A percentile compares a stretch with the other conserved stretches of the same genome.
These are phyloP conservation scores for Raphanus raphanistrum DNA, from an alignment of 345 rosid species.

Conservation along the genomic window DNA sequence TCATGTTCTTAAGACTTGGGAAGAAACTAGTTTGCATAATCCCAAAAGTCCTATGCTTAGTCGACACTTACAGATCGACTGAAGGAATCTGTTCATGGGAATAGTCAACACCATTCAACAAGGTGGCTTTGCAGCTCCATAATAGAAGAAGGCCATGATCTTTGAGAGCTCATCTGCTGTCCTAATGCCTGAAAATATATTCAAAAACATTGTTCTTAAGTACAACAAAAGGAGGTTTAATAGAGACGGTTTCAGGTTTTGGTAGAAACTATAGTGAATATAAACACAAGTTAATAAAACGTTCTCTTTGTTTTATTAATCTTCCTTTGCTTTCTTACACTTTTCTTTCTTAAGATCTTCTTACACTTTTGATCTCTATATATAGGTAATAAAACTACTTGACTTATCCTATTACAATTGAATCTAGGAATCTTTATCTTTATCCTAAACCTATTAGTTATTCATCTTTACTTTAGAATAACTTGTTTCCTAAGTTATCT, in stretches of 20 bases:
- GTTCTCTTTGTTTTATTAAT: no score
- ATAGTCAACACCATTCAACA: slow-evolving; percentile 43
- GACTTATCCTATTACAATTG: no score
- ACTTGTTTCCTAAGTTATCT: no score
- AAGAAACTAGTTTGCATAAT: slow-evolving; percentile 21
- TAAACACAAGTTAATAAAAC: no score
- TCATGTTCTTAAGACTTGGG: neutral
- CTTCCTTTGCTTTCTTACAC: no score
- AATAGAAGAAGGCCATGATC: slow-evolving; percentile 90
- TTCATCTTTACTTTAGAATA: no score
- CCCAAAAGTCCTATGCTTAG: neutral
- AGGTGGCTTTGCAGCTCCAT: slow-evolving; percentile 84
- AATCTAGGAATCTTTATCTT: no score
- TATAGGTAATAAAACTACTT: no score
- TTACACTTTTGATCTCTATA: no score
- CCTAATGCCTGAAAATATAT: slow-evolving; percentile 46
- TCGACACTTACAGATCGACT: slow-evolving; percentile 32
- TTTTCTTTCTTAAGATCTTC: no score
- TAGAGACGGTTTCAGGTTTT: slow-evolving; percentile 1
- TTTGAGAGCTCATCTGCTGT: slow-evolving; percentile 76
- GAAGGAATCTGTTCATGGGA: slow-evolving; percentile 62
- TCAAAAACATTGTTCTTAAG: neutral
- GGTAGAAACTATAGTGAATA: slow-evolving; percentile 5
- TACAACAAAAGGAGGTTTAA: neutral
- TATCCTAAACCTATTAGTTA: no score